Evolutionary conservation across 345 rosid genomes (phyloP).

Genomic region (Heritiera fomes): DNA sequence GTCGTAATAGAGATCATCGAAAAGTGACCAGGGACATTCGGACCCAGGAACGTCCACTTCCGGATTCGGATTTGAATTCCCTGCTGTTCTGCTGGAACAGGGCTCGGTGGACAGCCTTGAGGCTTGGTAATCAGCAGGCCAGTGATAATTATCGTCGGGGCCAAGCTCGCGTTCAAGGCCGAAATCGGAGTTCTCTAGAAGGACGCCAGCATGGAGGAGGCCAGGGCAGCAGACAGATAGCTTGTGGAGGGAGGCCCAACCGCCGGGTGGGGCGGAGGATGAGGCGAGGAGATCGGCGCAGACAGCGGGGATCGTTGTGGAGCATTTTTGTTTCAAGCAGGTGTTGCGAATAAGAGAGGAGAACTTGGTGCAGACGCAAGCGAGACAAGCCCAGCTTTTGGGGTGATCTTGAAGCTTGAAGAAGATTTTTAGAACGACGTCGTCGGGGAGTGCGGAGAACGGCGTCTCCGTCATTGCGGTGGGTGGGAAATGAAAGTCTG

Average conservation of each 20-base stretch:
- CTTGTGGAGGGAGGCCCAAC: slow-evolving; percentile 79
- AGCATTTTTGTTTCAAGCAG: slow-evolving; percentile 72
- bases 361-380: slow-evolving; percentile 88
- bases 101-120: slow-evolving; percentile 23
- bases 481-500: too few relatives aligned
- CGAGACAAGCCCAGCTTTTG: slow-evolving; percentile 74
- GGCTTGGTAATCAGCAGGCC: slow-evolving; percentile 4
- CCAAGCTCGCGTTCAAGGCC: slow-evolving; percentile 93
- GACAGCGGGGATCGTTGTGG: slow-evolving; percentile 56
- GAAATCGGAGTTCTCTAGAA: slow-evolving; percentile 89
- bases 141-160: slow-evolving; percentile 49
- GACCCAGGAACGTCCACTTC: slow-evolving; percentile 28
- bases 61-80: slow-evolving; percentile 5
- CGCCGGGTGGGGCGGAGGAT: slow-evolving; percentile 45
- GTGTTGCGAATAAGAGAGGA: slow-evolving; percentile 60
- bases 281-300: slow-evolving; percentile 60
- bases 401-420: slow-evolving; percentile 89
- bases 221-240: slow-evolving; percentile 94
- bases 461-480: slow-evolving; percentile 45
- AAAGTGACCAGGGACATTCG: slow-evolving; percentile 66
- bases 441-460: slow-evolving; percentile 72
- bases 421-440: slow-evolving; percentile 75
- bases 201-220: slow-evolving; percentile 78
- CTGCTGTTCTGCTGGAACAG: slow-evolving; percentile 12
- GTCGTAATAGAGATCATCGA: slow-evolving; percentile 77